Evolutionary conservation across 495 filamentous ascomycete species (phyloP), one percentile per base, ranked within the genome.

Genomic region (Melanomma pulvis-pyrius): DNA sequence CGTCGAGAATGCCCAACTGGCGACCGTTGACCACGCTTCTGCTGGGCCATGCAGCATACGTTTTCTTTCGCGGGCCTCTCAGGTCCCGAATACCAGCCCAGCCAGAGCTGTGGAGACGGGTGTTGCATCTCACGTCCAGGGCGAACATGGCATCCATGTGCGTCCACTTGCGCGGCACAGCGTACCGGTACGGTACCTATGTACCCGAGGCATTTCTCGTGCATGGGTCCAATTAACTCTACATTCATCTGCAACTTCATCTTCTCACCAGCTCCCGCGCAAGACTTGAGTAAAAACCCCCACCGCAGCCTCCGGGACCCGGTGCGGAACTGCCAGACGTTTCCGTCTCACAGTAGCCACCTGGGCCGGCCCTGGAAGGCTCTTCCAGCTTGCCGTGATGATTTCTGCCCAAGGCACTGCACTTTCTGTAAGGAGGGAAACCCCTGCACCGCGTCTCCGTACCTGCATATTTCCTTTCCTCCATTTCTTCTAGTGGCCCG

Each of bases 391-490:
- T 51, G 8, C 19, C 22, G 17, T 6, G 7, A 25, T 8, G n/a
- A 26, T 25, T 51, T 51, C 48, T 29, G 48, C 48, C 48, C 21
- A 26, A 24, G 48, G 26, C 26, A 51, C 13, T 24, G 48, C 21
- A 5, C 48, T 51, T 24, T 26, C 17, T 25, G 4, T 9, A 24
- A 51, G 7, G 48, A 6, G 3, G 21, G 28, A 54, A 6, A 54
- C 25, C 51, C 51, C 29, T 26, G 24, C 17, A 17, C 22, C 6
- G 17, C 28, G 11, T 29, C 25, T 32, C 22, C 28, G 51, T 54
- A 32, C 51, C 51, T 54, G 51, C 51, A 54, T 54, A 54, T 54
- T 54, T 29, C 51, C 51, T 32, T 32, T 26, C 51, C 2, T 29
- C 24, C 17, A 6, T 54, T 29, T 6, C 25, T 34, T n/a, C 8